Conservation (phyloP, 352 stramenopile species). For the Pythium folliculosum region DNA sequence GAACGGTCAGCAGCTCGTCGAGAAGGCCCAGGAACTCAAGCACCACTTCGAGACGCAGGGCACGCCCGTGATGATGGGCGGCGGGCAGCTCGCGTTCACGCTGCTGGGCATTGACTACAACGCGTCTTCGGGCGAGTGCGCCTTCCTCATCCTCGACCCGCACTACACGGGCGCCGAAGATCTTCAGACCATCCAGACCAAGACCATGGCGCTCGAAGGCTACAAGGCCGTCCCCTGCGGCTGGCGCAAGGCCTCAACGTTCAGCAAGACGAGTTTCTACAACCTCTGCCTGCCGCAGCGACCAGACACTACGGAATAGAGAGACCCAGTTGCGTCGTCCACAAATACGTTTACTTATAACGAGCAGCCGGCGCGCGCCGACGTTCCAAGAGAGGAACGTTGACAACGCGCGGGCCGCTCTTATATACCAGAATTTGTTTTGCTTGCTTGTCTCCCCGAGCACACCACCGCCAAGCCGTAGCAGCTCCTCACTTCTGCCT, state of each 20-base stretch:
- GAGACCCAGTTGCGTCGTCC: not conserved
- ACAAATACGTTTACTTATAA: slow-evolving; percentile 19
- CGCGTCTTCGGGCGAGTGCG: slow-evolving; percentile 49
- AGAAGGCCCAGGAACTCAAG: slow-evolving; percentile 66
- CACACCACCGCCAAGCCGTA: not conserved
- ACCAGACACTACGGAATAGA: slow-evolving; percentile 22
- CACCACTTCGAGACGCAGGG: slow-evolving; percentile 80
- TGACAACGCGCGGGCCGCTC: not conserved
- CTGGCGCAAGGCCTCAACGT: slow-evolving; percentile 62
- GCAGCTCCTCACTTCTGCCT: slow-evolving; percentile 15
- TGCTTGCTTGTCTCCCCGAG: slow-evolving; percentile 9
- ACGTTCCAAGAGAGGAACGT: not conserved
- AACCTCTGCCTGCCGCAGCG: slow-evolving; percentile 79
- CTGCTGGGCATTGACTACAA: slow-evolving; percentile 80
- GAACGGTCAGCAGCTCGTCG: slow-evolving; percentile 53
- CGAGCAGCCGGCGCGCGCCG: not conserved
- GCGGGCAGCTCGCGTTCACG: slow-evolving; percentile 81
- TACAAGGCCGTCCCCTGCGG: slow-evolving; percentile 76
- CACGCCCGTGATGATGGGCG: slow-evolving; percentile 87
- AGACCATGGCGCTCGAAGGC: slow-evolving; percentile 56
- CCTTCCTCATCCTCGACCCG: slow-evolving; percentile 82
- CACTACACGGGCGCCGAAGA: slow-evolving; percentile 81
- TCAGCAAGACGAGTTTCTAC: slow-evolving; percentile 71
- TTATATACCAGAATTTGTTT: slow-evolving; percentile 6
- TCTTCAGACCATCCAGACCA: slow-evolving; percentile 62